These are phyloP conservation scores for Blastocystis sp. DNA, from an alignment of 352 stramenopile genomes.

Conservation along the genomic window DNA sequence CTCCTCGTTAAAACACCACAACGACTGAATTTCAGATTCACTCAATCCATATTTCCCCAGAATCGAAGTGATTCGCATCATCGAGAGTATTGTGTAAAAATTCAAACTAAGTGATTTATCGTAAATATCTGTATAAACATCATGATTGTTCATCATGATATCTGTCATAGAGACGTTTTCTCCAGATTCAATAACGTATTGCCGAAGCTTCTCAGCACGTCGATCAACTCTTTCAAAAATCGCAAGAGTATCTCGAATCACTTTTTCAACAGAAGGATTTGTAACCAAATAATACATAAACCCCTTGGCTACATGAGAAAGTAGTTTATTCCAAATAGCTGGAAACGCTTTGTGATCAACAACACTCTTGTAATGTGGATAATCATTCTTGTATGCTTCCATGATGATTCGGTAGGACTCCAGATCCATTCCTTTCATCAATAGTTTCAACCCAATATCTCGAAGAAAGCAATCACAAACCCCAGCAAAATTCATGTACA, in stretches of 20 bases:
- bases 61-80: neutral
- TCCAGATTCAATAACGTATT: neutral
- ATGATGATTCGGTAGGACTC: neutral
- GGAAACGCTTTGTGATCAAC: neutral
- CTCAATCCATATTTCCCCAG: neutral
- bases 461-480: neutral
- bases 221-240: neutral
- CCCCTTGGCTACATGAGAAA: neutral
- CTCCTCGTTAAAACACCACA: neutral
- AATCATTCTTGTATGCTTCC: neutral
- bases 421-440: neutral
- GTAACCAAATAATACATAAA: neutral
- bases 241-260: neutral
- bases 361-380: neutral
- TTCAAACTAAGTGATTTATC: neutral
- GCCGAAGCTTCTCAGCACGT: neutral
- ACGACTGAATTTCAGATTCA: neutral
- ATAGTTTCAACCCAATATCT: neutral
- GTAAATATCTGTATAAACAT: neutral
- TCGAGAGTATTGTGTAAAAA: neutral
- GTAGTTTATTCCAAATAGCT: neutral
- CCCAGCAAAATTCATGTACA: neutral
- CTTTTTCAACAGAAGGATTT: neutral
- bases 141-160: neutral
- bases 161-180: neutral